Evolutionary conservation across 441 rosid species (phyloP), one percentile per base, ranked within the genome.

Genomic region (Adansonia gregorii): DNA sequence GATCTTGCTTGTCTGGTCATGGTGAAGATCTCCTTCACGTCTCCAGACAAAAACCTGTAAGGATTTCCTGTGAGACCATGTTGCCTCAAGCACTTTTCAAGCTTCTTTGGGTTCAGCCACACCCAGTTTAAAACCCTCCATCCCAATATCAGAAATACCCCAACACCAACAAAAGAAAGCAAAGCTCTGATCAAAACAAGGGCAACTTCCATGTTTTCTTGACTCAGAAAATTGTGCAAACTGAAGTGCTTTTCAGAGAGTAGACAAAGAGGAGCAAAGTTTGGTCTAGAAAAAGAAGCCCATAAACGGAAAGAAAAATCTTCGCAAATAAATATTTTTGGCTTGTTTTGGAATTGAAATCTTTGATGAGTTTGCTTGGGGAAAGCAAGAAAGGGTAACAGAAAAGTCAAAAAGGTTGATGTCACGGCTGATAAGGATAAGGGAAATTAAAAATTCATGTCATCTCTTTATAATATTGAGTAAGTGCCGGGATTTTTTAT

Each of bases 51-150:
- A 52, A 81, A 78, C 55, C 79, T 69, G 78, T 88, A 88, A 6
- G 87, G 67, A 24, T 74, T 88, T 15, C 89, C 91, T 1, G 22
- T 6, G 8, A 88, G 74, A n/a, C 91, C 89, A 35, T 86, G 91
- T 49, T 76, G 69, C 20, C 82, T 84, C 68, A 88, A 79, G 43
- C 35, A 45, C 75, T 59, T 78, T 82, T 88, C 89, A 11, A 85
- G 66, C 79, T 61, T 86, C 86, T 76, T 86, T 0, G 91, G 89
- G 67, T 45, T 76, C 39, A 82, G 27, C 91, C 91, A 88, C 22
- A 79, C 83, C 87, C 86, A 85, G n/a, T 86, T 76, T 73, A 89
- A 67, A 8, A 85, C 11, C 67, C 78, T 81, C 88, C 86, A 86
- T 79, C 86, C 81, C 87, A 85, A 82, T 35, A 76, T 24, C 76